A percentile compares a stretch with the other conserved stretches of the same genome.
Evolutionary conservation across 2,329 filamentous ascomycete species (phyloP).

Genomic region (Trichophyton benhamiae): DNA sequence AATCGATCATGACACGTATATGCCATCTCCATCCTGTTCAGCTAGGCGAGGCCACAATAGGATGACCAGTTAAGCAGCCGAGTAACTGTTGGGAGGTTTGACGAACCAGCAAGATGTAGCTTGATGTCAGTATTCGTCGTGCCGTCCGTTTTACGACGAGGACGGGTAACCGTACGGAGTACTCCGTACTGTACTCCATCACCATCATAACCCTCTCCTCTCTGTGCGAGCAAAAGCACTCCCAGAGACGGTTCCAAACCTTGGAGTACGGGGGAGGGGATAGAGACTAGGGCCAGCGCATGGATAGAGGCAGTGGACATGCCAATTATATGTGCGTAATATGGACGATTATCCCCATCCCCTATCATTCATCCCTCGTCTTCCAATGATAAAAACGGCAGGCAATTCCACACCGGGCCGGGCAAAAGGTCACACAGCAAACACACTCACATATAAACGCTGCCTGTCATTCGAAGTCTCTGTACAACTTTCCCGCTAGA

Average conservation of each 20-base stretch:
- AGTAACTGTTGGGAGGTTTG: slow-evolving; percentile 1
- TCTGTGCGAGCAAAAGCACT: too few species aligned
- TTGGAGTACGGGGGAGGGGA: not conserved
- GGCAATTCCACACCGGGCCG: not conserved
- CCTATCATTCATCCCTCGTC: not conserved
- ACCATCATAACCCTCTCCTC: too few species aligned
- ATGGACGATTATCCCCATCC: not conserved
- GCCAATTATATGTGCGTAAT: not conserved
- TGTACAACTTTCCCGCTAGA: not conserved
- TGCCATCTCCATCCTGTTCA: not conserved
- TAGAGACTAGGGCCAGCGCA: not conserved
- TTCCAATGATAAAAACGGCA: too few species aligned
- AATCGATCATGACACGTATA: not conserved
- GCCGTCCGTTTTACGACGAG: not conserved
- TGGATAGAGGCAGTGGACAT: not conserved
- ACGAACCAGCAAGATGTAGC: not conserved
- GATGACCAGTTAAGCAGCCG: not conserved
- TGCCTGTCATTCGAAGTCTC: slow-evolving; percentile 1
- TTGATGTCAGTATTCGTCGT: not conserved
- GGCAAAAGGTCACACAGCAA: not conserved
- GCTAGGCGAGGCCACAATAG: not conserved
- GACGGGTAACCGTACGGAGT: not conserved
- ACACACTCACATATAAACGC: slow-evolving; percentile 4
- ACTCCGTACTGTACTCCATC: not conserved
- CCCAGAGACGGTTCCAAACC: not conserved